These are phyloP conservation scores for Sugiyamaella novakii DNA, from an alignment of 1,139 yeast genomes.

Conservation along the genomic window DNA sequence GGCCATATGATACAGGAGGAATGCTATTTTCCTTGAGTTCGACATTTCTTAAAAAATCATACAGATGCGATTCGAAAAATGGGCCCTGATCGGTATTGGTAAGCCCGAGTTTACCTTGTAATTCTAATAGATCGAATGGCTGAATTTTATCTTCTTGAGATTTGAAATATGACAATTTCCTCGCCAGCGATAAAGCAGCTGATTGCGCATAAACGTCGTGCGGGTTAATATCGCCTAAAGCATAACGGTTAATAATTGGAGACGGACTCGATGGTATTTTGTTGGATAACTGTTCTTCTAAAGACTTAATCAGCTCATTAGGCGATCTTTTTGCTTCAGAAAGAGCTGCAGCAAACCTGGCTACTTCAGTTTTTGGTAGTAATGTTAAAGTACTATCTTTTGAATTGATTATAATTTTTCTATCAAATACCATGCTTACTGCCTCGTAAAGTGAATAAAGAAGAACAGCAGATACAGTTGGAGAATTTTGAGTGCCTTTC, in stretches of 20 bases:
- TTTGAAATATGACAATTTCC: slow-evolving; percentile 18
- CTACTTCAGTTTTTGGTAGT: slow-evolving; percentile 15
- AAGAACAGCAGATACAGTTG: slow-evolving; percentile 23
- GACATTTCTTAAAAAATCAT: slow-evolving; percentile 23
- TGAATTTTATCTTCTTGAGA: slow-evolving; percentile 20
- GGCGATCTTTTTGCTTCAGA: slow-evolving; percentile 6
- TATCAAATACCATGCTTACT: slow-evolving; percentile 19
- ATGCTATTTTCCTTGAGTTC: too few species aligned
- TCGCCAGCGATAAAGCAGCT: slow-evolving; percentile 29
- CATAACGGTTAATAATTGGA: slow-evolving; percentile 29
- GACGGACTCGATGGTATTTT: not conserved
- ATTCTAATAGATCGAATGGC: slow-evolving; percentile 21
- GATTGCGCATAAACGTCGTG: slow-evolving; percentile 31
- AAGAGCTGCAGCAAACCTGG: slow-evolving; percentile 14
- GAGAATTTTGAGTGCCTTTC: slow-evolving; percentile 18
- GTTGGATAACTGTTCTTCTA: not conserved
- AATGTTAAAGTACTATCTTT: slow-evolving; percentile 18
- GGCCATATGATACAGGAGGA: slow-evolving; percentile 19
- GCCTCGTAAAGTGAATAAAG: slow-evolving; percentile 16
- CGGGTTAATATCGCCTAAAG: slow-evolving; percentile 31
- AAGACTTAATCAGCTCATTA: not conserved
- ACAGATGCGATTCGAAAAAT: slow-evolving; percentile 26
- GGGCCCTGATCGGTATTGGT: slow-evolving; percentile 26
- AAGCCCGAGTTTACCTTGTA: slow-evolving; percentile 25
- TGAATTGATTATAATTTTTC: slow-evolving; percentile 13